Base-by-base conservation (phyloP, 306 rosid genomes). In the Senna tora region DNA sequence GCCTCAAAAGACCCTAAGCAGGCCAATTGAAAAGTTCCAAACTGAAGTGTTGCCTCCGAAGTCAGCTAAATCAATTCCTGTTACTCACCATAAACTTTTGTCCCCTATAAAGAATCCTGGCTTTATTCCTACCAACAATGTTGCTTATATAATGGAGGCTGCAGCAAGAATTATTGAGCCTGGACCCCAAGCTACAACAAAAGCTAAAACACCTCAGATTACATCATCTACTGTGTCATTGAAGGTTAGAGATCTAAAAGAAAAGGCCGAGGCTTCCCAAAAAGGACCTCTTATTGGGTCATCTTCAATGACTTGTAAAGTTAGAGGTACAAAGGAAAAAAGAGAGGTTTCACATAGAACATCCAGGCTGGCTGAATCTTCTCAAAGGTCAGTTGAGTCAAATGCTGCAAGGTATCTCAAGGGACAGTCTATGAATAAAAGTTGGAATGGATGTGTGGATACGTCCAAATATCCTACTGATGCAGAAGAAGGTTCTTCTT, bases 31-130 rank as follows among this genome's bases (percentile, higher is more conserved):
- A 77, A 88, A 85, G 90, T 90, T 88, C 55, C 94, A 85, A 75
- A 84, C 84, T 6, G 96, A 90, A 86, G 82, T 85, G 34, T 77
- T 90, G 78, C 96, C 96, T 56, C 96, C 94, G 43, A 90, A 76
- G 77, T 86, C 96, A 41, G 90, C 96, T 9, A 88, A 85, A 85
- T 86, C 94, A 39, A 90, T 90, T 73, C 94, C 96, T 25, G 61
- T 75, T 41, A 86, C 96, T 51, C 96, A 90, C 85, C 94, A 88
- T 73, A 90, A 86, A 77, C 96, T 88, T 77, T 74, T 90, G 81
- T 90, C 96, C 65, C 96, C 96, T 28, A 90, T 90, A 43, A 90
- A 86, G 85, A 84, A 77, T 69, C 92, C 88, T 43, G 85, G 87
- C 62, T 90, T 88, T 74, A 42, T 88, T 81, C 82, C 92, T 8